These are phyloP conservation scores for Aspergillus fructus DNA, from an alignment of 2,329 filamentous ascomycete species.

Conservation along the genomic window DNA sequence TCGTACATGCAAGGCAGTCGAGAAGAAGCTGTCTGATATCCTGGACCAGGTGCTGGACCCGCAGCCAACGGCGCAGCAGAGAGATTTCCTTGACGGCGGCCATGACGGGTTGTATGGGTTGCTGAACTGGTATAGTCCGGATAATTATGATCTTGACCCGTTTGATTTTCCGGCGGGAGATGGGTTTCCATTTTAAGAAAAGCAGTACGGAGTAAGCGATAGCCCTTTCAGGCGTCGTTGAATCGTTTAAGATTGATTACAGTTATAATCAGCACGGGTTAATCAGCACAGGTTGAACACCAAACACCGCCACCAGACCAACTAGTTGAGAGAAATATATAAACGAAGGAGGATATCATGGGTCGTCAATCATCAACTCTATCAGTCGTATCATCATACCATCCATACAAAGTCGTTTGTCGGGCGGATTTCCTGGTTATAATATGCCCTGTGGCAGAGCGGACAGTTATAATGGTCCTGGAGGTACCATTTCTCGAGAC, in stretches of 20 bases:
- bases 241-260: background rate
- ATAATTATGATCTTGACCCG: conserved; percentile 33
- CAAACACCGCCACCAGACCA: background rate
- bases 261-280: background rate
- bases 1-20: conserved; percentile 34
- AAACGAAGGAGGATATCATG: conserved; percentile 1
- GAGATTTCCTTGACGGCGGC: conserved; percentile 28
- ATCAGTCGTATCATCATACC: conserved; percentile 20
- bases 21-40: conserved; percentile 37
- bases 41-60: conserved; percentile 38
- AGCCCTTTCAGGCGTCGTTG: background rate
- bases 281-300: background rate
- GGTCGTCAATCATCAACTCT: background rate
- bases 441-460: conserved; percentile 39
- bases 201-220: background rate
- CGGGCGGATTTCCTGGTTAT: conserved; percentile 28
- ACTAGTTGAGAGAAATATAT: background rate
- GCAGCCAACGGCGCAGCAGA: conserved; percentile 21
- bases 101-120: conserved; percentile 32
- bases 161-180: conserved; percentile 26
- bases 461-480: conserved; percentile 41
- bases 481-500: conserved; percentile 41
- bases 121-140: conserved; percentile 35
- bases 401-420: conserved; percentile 39
- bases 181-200: conserved; percentile 16